phyloP scores from a whole-genome alignment of 371 early-diverging fungal species.

The Syncephalis plumigaleata region DNA sequence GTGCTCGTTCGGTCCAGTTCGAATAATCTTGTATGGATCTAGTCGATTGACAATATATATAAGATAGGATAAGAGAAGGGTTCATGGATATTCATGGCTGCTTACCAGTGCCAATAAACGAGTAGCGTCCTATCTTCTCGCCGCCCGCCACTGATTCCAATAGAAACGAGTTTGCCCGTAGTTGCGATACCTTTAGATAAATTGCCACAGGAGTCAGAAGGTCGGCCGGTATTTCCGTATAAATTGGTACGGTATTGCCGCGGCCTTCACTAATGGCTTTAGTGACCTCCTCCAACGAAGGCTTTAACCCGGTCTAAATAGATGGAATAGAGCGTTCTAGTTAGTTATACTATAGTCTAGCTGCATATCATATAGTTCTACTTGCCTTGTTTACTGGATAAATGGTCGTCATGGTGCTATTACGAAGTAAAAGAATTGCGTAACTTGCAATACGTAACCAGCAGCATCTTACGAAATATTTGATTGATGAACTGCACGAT shows the following conservation, averaged over 20 bases:
- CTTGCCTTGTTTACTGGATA: too few species aligned
- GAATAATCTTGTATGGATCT: constrained; percentile 76
- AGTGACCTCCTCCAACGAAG: not conserved
- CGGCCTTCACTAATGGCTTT: constrained; percentile 5
- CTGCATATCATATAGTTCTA: too few species aligned
- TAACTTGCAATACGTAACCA: too few species aligned
- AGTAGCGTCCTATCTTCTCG: constrained; percentile 87
- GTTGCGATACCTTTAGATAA: constrained; percentile 72
- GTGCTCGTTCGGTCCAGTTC: constrained; percentile 47
- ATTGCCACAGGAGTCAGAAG: constrained; percentile 91
- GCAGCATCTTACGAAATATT: too few species aligned
- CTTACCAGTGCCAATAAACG: constrained; percentile 81
- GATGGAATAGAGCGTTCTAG: too few species aligned
- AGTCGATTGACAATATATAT: too few species aligned
- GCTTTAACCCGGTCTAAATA: not conserved
- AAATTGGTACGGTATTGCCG: constrained; percentile 83
- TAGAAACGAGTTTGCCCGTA: constrained; percentile 69
- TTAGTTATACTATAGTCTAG: too few species aligned
- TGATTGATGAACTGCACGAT: too few species aligned
- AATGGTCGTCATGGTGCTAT: too few species aligned
- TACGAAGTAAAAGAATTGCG: too few species aligned
- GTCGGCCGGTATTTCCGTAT: constrained; percentile 71
- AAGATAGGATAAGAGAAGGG: not conserved
- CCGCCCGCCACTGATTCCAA: constrained; percentile 92
- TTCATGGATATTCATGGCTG: not conserved